These are phyloP conservation scores for Periconia sp. DNA, from an alignment of 2,329 filamentous ascomycete species.

Conservation along the genomic window DNA sequence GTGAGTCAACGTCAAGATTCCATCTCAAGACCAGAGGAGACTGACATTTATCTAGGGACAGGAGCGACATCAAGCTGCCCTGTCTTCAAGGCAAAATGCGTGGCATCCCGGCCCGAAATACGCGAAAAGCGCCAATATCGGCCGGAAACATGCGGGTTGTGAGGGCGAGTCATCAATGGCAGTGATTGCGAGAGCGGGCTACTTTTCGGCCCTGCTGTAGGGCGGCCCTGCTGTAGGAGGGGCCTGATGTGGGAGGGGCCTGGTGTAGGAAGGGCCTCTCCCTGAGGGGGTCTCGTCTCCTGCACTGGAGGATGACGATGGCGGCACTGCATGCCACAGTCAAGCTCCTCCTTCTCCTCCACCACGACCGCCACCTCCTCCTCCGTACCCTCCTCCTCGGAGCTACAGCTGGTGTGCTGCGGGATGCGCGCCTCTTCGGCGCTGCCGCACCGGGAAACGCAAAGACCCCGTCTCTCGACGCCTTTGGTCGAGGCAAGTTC, in stretches of 20 bases:
- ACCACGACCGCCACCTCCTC: too few species aligned
- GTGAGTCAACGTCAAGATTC: conserved; percentile 66
- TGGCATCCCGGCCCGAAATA: too few species aligned
- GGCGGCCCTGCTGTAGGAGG: conserved; percentile 43
- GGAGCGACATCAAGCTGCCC: conserved; percentile 70
- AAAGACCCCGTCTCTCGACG: conserved; percentile 54
- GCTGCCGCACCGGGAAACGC: conserved; percentile 59
- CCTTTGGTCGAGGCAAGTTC: conserved; percentile 44
- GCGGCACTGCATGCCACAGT: conserved; percentile 82
- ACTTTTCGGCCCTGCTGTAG: conserved; percentile 19
- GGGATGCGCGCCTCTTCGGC: conserved; percentile 55
- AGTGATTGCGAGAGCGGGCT: conserved; percentile 73
- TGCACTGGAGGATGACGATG: conserved; percentile 84
- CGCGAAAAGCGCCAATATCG: too few species aligned
- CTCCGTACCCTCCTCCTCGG: too few species aligned
- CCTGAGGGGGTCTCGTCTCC: conserved; percentile 63
- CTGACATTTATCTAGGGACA: conserved; percentile 77
- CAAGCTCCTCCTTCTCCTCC: conserved; percentile 23
- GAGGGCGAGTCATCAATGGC: conserved; percentile 69
- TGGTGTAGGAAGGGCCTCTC: too few species aligned
- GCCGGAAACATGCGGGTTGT: too few species aligned
- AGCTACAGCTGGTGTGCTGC: conserved; percentile 27
- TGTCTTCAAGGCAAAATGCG: conserved; percentile 76
- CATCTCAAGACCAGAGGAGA: conserved; percentile 91
- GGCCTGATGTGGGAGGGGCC: too few species aligned